phyloP scores from a whole-genome alignment of 2,329 filamentous ascomycete genomes.

The Trichocomaceae sp. region DNA sequence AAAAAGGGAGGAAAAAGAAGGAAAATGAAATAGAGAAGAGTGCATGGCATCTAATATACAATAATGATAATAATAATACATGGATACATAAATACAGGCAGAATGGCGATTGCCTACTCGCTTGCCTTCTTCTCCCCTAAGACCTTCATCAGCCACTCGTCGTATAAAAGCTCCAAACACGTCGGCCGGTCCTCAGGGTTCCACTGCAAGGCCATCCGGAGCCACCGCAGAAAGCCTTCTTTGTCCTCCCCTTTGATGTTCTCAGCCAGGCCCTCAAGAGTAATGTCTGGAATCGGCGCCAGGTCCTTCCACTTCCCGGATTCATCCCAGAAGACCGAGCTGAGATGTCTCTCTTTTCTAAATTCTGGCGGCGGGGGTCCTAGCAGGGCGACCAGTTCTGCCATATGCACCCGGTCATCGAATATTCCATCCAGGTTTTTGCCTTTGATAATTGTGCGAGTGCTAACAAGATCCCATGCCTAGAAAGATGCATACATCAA shows the following conservation, averaged over 20 bases:
- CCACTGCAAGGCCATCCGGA: neutral
- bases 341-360: too few species aligned
- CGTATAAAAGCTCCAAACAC: neutral
- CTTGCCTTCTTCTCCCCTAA: neutral
- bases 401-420: too few species aligned
- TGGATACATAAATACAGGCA: neutral
- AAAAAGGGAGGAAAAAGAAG: neutral
- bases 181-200: neutral
- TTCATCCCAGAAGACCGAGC: too few species aligned
- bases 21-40: neutral
- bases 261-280: too few species aligned
- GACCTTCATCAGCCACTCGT: slow-evolving; percentile 2
- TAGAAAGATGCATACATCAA: neutral
- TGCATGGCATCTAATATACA: neutral
- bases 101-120: too few species aligned
- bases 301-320: too few species aligned
- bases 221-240: too few species aligned
- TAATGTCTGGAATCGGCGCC: too few species aligned
- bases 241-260: too few species aligned
- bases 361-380: too few species aligned
- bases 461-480: neutral
- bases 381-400: too few species aligned
- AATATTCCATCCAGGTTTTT: too few species aligned
- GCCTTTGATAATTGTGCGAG: neutral
- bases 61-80: neutral